Evolutionary conservation across 2,329 filamentous ascomycete species (phyloP), one percentile per base, ranked within the genome.

Genomic region (Pleomassaria siparia): DNA sequence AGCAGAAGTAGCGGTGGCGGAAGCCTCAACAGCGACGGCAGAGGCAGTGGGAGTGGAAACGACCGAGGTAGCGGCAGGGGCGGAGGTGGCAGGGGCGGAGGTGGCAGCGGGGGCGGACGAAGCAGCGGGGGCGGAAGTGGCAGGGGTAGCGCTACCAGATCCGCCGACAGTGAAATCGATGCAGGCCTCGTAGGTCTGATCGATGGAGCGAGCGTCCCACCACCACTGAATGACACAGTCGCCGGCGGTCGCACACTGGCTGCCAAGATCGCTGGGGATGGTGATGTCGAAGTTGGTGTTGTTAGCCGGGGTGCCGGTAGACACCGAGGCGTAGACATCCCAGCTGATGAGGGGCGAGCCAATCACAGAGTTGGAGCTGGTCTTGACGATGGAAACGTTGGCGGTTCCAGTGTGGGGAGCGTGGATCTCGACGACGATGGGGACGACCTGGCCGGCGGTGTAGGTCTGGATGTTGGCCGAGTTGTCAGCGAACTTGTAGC

Each of bases 141-240:
- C 43, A 36, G 49, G 54, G 26, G 42, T 43, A 26, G 41, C 36
- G 42, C 41, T 43, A 43, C 64, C 63, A 51, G 60, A 59, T 35
- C 64, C 70, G 40, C 64, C 63, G 47, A 77, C 66, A 33, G 66
- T 74, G 61, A 86, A 84, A 60, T 86, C 83, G 43, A 85, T 72
- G 67, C 83, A 86, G 41, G 77, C 76, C 72, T 83, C 79, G 62
- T 86, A 86, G 10, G 82, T 84, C 74, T 86, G 83, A 48, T 79
- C 59, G 51, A 81, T 77, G 45, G 70, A 72, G 12, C 69, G 58
- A 13, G 81, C 80, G 50, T 82, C 74, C 82, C 82, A 85, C 67
- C 74, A 84, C 81, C 82, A 84, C 67, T 85, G 82, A 37, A 85
- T 73, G 3, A 80, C 79, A 59, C 79, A 79, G 48, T 69, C 67